Evolutionary conservation across 2,329 filamentous ascomycete genomes (phyloP), one percentile per base, ranked within the genome.

Genomic region (Aureobasidium lini): DNA sequence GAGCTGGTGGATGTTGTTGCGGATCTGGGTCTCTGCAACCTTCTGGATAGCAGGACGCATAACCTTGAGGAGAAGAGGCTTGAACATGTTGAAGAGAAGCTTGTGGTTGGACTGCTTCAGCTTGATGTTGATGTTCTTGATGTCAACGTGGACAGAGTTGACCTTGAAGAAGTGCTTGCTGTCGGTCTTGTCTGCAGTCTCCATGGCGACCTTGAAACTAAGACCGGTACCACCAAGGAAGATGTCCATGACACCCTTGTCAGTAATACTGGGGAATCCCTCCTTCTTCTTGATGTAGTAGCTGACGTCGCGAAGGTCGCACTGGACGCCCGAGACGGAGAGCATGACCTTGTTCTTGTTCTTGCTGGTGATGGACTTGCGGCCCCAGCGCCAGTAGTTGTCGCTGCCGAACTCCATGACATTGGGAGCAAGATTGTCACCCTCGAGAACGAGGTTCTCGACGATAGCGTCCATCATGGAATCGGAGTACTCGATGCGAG

Each of bases 251-350:
- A 97, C 81, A 77, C 94, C 94, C 47, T 84, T 88, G 71, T 99
- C 94, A 16, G 84, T 91, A 72, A 97, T 79, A 13, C 86, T 82
- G 3, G 92, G 93, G 80, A 96, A 96, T 8, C 94, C 93, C 68
- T 91, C 79, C 83, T 99, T 97, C 76, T 87, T 89, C 78, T 94
- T 94, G 76, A 99, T 81, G 74, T 97, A 92, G 81, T 92, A 97
- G 73, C 89, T 90, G 63, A 99, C 90, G 69, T 96, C 90, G 66
- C 74, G 69, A 31, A 97, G 80, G 66, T 99, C 94, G 79, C 93
- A 91, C 79, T 99, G 94, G 42, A 99, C 82, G 57, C 94, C 93
- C 28, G 89, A 88, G 3, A 94, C 88, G 62, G 90, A 88, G 63
- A 97, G 80, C 79, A 94, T 90, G 65, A 93, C 79, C 73, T 86